Base-by-base conservation (phyloP, 495 filamentous ascomycete genomes). In the Physcia stellaris region DNA sequence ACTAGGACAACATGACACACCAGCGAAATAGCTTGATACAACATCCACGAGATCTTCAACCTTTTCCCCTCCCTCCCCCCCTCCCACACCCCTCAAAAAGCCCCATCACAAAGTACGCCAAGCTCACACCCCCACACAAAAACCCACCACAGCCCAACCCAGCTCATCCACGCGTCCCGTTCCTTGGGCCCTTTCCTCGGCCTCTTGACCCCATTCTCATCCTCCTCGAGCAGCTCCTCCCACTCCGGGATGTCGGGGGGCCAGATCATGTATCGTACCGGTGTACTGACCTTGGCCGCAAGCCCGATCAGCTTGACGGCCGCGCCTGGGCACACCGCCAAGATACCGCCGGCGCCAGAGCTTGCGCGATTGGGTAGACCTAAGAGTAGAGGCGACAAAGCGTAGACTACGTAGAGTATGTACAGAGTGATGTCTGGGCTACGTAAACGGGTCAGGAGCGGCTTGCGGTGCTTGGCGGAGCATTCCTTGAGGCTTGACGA, bases 331-430 rank as follows among this genome's bases (percentile, higher is more conserved):
- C 12, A 32, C 2, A 16, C 26, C 13, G 28, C 5, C 12, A 24
- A 7, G 16, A 10, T 19, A 6, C 17, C 41, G 2, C 4, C 16
- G 12, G n/a, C 17, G 11, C 7, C 27, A 12, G 18, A 16, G 37
- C 21, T 7, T 19, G 37, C 13, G 12, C 9, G 17, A 9, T 9
- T 16, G 7, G 17, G 7, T 10, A 35, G 17, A 16, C 16, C 9
- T 10, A 35, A 16, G 32, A 32, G 27, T 5, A 40, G 15, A 2
- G 33, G 36, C 4, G 34, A 30, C 11, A 15, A 32, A 18, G 42
- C 37, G 44, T 38, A 47, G 24, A 47, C 26, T 11, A 24, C 26
- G 27, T 24, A 39, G 40, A 34, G 15, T 13, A 32, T 13, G 27
- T 43, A 43, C 2, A 43, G 7, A 7, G 39, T 2, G 2, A 27